Evolutionary conservation across 352 stramenopile species (phyloP), one percentile per base, ranked within the genome.

Genomic region (Thraustotheca clavata): DNA sequence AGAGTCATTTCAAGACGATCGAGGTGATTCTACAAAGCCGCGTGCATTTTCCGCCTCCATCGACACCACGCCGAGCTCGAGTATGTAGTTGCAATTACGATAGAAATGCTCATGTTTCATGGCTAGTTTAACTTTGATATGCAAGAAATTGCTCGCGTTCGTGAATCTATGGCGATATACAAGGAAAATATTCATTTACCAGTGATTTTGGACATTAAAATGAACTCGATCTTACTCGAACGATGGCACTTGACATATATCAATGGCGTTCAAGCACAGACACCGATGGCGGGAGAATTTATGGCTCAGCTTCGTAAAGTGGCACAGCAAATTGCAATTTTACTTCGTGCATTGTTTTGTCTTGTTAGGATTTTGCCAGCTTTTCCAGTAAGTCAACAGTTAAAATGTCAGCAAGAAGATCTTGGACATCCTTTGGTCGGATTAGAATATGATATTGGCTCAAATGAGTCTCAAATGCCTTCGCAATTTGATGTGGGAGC

Each of bases 21-120:
- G 85, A 94, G 62, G 76, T 94, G 39, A 81, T 94, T 35, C 65
- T 92, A 26, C 83, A 91, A 70, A 89, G 79, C 61, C 81, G 85
- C 61, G 81, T 91, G 24, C 79, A 86, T 57, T 74, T 91, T 32
- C 74, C 82, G 57, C 60, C 75, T 20, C 77, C 88, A 31, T 60
- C 77, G 0, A 76, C 80, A 20, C 34, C 72, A 12, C 83, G 85
- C 22, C 77, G 83, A 14, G 78, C 79, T 60, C 70, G 85, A 26
- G 78, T 88, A 76, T 54, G 76, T 75, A 33, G 7, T 49, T n/a
- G 18, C 20, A 18, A 2, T 61, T 11, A 11, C 24, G 0, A 4
- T 1, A 29, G 33, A 20, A 38, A 27, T 31, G n/a, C 41, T 38
- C 24, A 63, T 69, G 12, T 1, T 11, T 9, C 35, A 46, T 32